phyloP scores from a whole-genome alignment of 345 rosid species.

The Populus euphratica region DNA sequence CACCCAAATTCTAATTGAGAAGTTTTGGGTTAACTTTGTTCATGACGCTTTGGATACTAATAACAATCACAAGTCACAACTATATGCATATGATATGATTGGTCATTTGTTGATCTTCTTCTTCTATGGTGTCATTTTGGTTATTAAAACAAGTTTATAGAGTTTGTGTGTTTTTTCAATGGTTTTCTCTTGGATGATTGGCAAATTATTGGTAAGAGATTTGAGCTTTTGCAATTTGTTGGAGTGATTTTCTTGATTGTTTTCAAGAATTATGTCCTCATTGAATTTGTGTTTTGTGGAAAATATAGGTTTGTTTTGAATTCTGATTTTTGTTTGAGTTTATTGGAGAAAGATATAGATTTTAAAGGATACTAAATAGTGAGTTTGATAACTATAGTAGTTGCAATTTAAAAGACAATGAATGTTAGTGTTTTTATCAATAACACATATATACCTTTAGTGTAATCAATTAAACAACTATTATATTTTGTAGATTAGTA shows the following conservation, averaged over 20 bases:
- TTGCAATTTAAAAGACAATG: background rate
- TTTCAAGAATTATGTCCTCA: background rate
- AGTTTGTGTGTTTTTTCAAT: background rate
- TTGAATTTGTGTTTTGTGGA: conserved; percentile 55
- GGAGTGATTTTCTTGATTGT: background rate
- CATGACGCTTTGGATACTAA: too few relatives aligned
- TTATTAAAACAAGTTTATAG: background rate
- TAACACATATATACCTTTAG: background rate
- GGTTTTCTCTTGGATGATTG: background rate
- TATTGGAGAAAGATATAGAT: background rate
- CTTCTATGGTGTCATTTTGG: background rate
- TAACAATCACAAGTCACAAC: too few relatives aligned
- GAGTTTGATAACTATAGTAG: too few relatives aligned
- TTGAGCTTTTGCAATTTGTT: conserved; percentile 43
- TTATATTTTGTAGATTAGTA: background rate
- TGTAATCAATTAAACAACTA: background rate
- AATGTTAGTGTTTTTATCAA: background rate
- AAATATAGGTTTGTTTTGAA: conserved; percentile 44
- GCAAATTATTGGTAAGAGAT: conserved; percentile 1
- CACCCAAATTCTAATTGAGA: too few relatives aligned
- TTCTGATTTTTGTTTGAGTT: conserved; percentile 30
- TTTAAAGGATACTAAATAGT: too few relatives aligned
- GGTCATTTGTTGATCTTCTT: background rate
- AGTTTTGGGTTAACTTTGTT: too few relatives aligned
- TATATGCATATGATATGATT: too few relatives aligned